phyloP scores from a whole-genome alignment of 2,329 filamentous ascomycete species.

The Diaporthe citriasiana region DNA sequence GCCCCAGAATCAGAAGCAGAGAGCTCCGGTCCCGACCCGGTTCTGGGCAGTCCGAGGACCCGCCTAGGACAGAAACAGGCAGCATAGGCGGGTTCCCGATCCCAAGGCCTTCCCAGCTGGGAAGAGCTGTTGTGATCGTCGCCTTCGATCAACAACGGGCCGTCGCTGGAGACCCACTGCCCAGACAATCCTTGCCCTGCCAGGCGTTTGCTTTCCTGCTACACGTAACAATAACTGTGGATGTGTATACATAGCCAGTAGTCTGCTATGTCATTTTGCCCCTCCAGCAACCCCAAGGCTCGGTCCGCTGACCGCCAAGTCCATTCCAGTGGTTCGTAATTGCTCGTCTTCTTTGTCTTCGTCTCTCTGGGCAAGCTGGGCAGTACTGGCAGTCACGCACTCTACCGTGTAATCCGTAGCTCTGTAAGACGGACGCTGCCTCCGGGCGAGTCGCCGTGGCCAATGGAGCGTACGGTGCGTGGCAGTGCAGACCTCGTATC shows the following conservation, averaged over 20 bases:
- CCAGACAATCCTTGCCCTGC: slow-evolving; percentile 29
- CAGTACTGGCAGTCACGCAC: not conserved
- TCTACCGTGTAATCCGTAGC: not conserved
- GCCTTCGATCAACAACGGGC: slow-evolving; percentile 19
- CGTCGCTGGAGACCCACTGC: slow-evolving; percentile 13
- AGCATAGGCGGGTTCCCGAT: slow-evolving; percentile 1
- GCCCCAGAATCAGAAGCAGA: slow-evolving; percentile 30
- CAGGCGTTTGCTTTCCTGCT: not conserved
- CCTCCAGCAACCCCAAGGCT: slow-evolving; percentile 13
- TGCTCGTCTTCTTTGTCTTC: not conserved
- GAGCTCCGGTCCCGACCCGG: slow-evolving; percentile 13
- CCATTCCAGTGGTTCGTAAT: slow-evolving; percentile 8
- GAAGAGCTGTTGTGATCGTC: slow-evolving; percentile 22
- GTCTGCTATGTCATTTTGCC: slow-evolving; percentile 10
- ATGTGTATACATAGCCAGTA: not conserved
- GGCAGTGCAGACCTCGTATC: slow-evolving; percentile 34
- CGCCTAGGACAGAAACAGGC: slow-evolving; percentile 25
- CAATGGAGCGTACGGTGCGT: slow-evolving; percentile 16
- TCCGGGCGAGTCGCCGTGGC: slow-evolving; percentile 11
- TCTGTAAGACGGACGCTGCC: slow-evolving; percentile 9
- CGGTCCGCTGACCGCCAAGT: slow-evolving; percentile 16
- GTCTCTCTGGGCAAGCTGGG: not conserved
- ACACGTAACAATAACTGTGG: not conserved
- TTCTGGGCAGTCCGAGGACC: slow-evolving; percentile 25
- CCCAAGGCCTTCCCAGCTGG: slow-evolving; percentile 31